A percentile compares a stretch with the other conserved stretches of the same genome.
These are phyloP conservation scores for Neobulgaria alba DNA, from an alignment of 2,329 filamentous ascomycete genomes.

Conservation along the genomic window DNA sequence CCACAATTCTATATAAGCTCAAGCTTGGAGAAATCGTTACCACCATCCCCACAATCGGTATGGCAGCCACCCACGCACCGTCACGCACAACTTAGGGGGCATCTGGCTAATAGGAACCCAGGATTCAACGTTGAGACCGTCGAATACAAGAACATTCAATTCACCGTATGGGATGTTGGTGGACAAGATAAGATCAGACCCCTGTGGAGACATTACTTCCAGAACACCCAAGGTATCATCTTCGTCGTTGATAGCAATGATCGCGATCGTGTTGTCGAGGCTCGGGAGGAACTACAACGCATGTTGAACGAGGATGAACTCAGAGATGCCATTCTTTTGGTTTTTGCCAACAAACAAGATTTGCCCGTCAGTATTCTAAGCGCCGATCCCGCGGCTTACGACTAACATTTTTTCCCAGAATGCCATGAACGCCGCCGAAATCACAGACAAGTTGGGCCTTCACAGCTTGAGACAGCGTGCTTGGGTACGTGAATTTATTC, in stretches of 20 bases:
- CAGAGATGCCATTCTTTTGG: conserved; percentile 89
- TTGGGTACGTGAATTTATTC: conserved; percentile 66
- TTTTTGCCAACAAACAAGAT: conserved; percentile 99
- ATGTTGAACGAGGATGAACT: conserved; percentile 99
- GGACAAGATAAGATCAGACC: conserved; percentile 99
- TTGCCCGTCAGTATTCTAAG: conserved; percentile 61
- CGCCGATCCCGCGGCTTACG: too few relatives aligned
- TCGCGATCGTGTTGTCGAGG: conserved; percentile 95
- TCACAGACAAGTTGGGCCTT: conserved; percentile 99
- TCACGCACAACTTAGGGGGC: background rate
- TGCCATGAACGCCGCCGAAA: conserved; percentile 99
- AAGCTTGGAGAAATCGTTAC: conserved; percentile 99
- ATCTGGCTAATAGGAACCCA: conserved; percentile 29
- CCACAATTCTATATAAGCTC: conserved; percentile 99
- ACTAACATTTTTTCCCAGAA: conserved; percentile 52
- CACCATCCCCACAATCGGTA: conserved; percentile 97
- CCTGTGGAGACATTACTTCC: conserved; percentile 99
- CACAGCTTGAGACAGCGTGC: conserved; percentile 97
- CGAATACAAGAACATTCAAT: conserved; percentile 99
- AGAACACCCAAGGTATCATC: conserved; percentile 99
- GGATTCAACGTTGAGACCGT: conserved; percentile 99
- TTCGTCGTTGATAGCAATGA: conserved; percentile 99
- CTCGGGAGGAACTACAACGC: conserved; percentile 89
- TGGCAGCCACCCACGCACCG: conserved; percentile 25
- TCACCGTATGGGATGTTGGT: conserved; percentile 99